Evolutionary conservation across 2,329 filamentous ascomycete genomes (phyloP).

Genomic region (Sordariomycetes sp.): DNA sequence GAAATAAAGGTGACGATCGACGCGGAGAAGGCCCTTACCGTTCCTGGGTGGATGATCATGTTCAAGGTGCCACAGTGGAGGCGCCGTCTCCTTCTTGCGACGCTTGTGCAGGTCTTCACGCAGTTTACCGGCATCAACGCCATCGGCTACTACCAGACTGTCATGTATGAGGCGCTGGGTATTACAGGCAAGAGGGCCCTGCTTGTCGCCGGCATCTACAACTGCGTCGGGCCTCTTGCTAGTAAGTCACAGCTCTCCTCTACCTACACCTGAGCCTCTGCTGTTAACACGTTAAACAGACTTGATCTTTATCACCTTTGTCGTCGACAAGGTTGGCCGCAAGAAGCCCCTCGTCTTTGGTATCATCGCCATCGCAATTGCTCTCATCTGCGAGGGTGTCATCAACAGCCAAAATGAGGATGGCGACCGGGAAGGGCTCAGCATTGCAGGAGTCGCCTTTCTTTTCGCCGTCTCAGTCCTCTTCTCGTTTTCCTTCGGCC

Average conservation of each 20-base stretch:
- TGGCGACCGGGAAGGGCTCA: constrained; percentile 29
- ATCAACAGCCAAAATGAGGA: constrained; percentile 41
- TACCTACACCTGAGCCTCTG: neutral
- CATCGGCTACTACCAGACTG: constrained; percentile 60
- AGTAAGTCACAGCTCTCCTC: constrained; percentile 14
- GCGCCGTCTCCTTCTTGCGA: constrained; percentile 50
- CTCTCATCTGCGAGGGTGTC: constrained; percentile 47
- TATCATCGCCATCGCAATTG: constrained; percentile 44
- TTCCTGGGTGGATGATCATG: constrained; percentile 22
- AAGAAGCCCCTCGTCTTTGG: constrained; percentile 64
- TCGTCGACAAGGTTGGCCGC: constrained; percentile 57
- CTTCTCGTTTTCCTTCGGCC: constrained; percentile 49
- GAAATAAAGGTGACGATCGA: constrained; percentile 3
- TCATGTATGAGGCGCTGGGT: constrained; percentile 47
- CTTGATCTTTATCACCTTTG: constrained; percentile 49
- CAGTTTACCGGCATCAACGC: constrained; percentile 68
- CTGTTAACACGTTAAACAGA: constrained; percentile 22
- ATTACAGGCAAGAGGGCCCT: constrained; percentile 31
- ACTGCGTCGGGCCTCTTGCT: constrained; percentile 43
- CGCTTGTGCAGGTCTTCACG: constrained; percentile 65
- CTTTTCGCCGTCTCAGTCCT: constrained; percentile 50
- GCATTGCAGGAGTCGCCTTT: constrained; percentile 54
- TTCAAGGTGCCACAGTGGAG: constrained; percentile 14
- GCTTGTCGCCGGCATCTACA: constrained; percentile 50
- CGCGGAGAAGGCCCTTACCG: constrained; percentile 20